Conservation (phyloP, 345 rosid genomes). For the Odontarrhena argentea region DNA sequence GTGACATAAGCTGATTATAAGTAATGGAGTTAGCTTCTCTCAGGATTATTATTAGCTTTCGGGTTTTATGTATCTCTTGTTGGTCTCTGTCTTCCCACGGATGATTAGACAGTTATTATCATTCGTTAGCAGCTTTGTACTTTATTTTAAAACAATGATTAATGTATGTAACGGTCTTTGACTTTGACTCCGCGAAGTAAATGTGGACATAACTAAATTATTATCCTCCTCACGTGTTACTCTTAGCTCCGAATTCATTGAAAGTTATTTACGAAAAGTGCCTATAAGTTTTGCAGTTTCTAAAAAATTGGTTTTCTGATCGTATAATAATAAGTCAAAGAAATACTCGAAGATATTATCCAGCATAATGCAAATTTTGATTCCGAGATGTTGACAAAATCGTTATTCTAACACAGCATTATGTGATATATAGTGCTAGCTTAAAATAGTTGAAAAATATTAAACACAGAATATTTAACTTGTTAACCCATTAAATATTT, state of each 20-base stretch:
- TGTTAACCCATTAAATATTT: no score
- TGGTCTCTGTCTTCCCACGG: constrained; percentile 15
- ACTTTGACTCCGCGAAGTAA: not conserved
- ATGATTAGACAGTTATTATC: not conserved
- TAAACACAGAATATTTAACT: no score
- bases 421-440: no score
- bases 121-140: constrained; percentile 8
- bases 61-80: not conserved
- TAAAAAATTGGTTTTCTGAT: no score
- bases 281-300: not conserved
- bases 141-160: constrained; percentile 1
- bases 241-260: not conserved
- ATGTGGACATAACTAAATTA: not conserved
- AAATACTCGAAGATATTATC: not conserved
- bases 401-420: no score
- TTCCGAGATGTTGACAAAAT: no score
- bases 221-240: not conserved
- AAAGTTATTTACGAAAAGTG: not conserved
- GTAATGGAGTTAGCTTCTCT: constrained; percentile 33
- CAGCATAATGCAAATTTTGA: no score
- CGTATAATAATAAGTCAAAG: no score
- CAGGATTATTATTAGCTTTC: constrained; percentile 19
- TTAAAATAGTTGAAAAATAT: no score
- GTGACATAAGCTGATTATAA: constrained; percentile 3
- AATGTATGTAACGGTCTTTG: constrained; percentile 19